A percentile compares a stretch with the other conserved stretches of the same genome.
Evolutionary conservation across 208 protist species (phyloP).

Genomic region (Trypanosoma conorhini): DNA sequence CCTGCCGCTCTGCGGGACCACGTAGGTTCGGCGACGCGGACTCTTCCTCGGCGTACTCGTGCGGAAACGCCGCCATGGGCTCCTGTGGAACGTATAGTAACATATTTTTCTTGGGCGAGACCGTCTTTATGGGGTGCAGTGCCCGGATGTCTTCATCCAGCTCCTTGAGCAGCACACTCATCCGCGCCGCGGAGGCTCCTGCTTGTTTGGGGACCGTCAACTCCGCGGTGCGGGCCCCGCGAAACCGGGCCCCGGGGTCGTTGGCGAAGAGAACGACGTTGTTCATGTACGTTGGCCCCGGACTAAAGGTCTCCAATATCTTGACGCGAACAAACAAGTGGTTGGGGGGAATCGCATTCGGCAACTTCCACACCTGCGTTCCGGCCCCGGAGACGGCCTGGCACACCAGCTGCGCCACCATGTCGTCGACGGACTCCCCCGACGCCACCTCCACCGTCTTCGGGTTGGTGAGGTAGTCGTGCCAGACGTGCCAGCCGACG

Average conservation of each 20-base stretch:
- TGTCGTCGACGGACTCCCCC: constrained; percentile 38
- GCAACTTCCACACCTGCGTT: constrained; percentile 84
- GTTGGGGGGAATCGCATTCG: constrained; percentile 53
- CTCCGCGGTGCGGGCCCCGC: constrained; percentile 14
- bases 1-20: background rate
- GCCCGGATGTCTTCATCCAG: constrained; percentile 82
- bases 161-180: constrained; percentile 76
- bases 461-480: constrained; percentile 85
- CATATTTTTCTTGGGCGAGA: constrained; percentile 70
- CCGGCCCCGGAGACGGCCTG: constrained; percentile 74
- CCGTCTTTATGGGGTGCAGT: constrained; percentile 75
- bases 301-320: constrained; percentile 72
- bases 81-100: constrained; percentile 62
- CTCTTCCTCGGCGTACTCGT: constrained; percentile 29
- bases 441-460: constrained; percentile 76
- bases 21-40: background rate
- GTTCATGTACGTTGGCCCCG: constrained; percentile 87
- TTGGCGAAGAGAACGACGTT: constrained; percentile 72
- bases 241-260: constrained; percentile 64
- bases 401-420: constrained; percentile 65
- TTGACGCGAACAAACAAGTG: constrained; percentile 67
- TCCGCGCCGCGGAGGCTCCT: constrained; percentile 30
- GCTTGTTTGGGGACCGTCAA: background rate
- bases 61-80: constrained; percentile 1
- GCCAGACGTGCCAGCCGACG: constrained; percentile 87